Percentiles rank a stretch among this genome's conserved stretches.
Conservation (phyloP, 2,329 filamentous ascomycete genomes). For the Paracamarosporium sp. region DNA sequence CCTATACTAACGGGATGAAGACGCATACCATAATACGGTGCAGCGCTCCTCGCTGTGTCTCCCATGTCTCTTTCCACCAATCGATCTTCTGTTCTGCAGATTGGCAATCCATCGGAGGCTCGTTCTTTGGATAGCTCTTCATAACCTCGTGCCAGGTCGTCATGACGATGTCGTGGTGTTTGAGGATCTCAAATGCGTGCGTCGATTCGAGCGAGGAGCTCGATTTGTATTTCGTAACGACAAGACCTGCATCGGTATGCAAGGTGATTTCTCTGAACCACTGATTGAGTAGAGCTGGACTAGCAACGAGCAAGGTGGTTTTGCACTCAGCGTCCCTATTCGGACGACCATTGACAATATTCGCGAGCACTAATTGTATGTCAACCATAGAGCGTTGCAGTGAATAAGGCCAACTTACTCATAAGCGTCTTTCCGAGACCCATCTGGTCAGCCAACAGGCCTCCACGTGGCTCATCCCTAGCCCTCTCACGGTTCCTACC, state of each 20-base stretch:
- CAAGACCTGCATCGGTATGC: conserved; percentile 28
- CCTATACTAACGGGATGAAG: no score
- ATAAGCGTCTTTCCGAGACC: conserved; percentile 51
- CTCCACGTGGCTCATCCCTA: conserved; percentile 44
- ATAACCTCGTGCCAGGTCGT: conserved; percentile 53
- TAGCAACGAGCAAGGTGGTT: conserved; percentile 54
- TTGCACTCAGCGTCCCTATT: conserved; percentile 19
- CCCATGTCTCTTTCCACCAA: conserved; percentile 44
- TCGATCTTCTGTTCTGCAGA: conserved; percentile 48
- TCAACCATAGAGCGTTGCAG: conserved; percentile 7
- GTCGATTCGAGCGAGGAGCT: conserved; percentile 34
- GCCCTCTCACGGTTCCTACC: conserved; percentile 54
- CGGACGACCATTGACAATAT: conserved; percentile 51
- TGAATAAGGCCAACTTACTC: conserved; percentile 15
- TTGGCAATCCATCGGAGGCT: conserved; percentile 44
- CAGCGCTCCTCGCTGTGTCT: conserved; percentile 39
- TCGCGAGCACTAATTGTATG: conserved; percentile 34
- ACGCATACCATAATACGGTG: conserved; percentile 34
- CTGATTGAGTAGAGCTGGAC: conserved; percentile 48
- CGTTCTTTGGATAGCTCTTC: conserved; percentile 51
- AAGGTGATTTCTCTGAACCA: conserved; percentile 45
- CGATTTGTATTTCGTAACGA: conserved; percentile 34
- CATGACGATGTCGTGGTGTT: conserved; percentile 41
- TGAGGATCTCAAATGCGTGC: conserved; percentile 14
- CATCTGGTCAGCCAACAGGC: conserved; percentile 53